phyloP scores from a whole-genome alignment of 179 eudicot genomes.

The Gypsophila paniculata region DNA sequence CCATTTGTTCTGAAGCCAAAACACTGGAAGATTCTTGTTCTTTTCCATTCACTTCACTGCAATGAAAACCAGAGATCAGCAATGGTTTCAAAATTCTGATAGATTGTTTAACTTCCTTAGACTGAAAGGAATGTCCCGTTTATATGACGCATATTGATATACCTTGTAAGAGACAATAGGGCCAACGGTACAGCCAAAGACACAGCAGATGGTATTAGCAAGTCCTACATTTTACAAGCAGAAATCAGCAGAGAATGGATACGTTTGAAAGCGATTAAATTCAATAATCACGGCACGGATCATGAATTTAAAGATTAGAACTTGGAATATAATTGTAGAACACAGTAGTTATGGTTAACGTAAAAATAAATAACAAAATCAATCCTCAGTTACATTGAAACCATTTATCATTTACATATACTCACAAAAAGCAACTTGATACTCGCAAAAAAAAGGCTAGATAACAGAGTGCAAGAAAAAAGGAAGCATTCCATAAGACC shows the following conservation, averaged over 20 bases:
- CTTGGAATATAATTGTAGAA: not conserved
- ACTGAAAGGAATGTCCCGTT: not conserved
- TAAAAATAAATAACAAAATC: not conserved
- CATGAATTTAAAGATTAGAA: not conserved
- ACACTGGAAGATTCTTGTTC: slow-evolving; percentile 49
- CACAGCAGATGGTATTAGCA: slow-evolving; percentile 60
- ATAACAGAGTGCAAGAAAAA: slow-evolving; percentile 4
- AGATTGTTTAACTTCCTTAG: slow-evolving; percentile 6
- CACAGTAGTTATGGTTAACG: not conserved
- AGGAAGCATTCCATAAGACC: slow-evolving; percentile 8
- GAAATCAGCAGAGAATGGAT: slow-evolving; percentile 2
- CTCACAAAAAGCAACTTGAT: not conserved
- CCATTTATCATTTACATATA: not conserved
- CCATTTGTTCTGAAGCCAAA: slow-evolving; percentile 89
- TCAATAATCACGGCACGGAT: not conserved
- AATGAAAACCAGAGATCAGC: slow-evolving; percentile 19
- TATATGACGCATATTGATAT: slow-evolving; percentile 18
- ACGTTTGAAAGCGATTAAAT: not conserved
- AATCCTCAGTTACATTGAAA: not conserved
- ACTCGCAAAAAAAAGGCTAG: slow-evolving; percentile 1
- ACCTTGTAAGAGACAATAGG: slow-evolving; percentile 92
- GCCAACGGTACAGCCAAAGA: slow-evolving; percentile 93
- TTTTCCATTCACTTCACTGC: slow-evolving; percentile 78
- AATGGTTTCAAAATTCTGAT: slow-evolving; percentile 13
- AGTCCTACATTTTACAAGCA: slow-evolving; percentile 40